These are phyloP conservation scores for Penicillium sp. DNA, from an alignment of 2,329 filamentous ascomycete species.

Conservation along the genomic window DNA sequence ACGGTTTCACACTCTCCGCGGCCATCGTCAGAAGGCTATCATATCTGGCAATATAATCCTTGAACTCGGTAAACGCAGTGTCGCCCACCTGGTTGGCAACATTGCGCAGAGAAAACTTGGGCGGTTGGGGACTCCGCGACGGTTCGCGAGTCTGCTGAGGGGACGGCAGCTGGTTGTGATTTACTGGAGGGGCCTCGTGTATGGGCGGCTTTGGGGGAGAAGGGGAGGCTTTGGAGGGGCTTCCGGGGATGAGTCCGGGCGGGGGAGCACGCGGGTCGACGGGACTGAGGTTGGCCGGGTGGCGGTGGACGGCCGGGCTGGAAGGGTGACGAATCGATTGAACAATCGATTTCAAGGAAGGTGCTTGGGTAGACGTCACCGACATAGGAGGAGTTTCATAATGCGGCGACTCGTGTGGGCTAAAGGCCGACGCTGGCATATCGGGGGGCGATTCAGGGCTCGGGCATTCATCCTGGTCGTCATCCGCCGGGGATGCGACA, in stretches of 20 bases:
- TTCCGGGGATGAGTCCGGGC: constrained; percentile 27
- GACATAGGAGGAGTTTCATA: constrained; percentile 37
- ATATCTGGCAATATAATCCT: constrained; percentile 71
- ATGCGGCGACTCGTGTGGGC: constrained; percentile 7
- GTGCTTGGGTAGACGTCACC: constrained; percentile 21
- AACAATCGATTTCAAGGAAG: constrained; percentile 29
- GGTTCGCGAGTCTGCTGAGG: constrained; percentile 22
- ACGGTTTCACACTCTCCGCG: constrained; percentile 71
- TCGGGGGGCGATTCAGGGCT: constrained; percentile 21
- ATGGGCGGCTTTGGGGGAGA: constrained; percentile 11
- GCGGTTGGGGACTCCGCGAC: constrained; percentile 27
- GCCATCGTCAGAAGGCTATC: constrained; percentile 77
- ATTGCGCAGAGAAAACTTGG: constrained; percentile 41
- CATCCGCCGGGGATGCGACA: constrained; percentile 33
- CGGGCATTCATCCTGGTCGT: constrained; percentile 15
- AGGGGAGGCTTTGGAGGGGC: constrained; percentile 17
- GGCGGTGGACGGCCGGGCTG: constrained; percentile 24
- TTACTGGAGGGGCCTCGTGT: constrained; percentile 9
- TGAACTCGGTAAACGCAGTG: constrained; percentile 72
- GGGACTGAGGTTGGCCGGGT: constrained; percentile 24
- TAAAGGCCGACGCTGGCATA: constrained; percentile 10
- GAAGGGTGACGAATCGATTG: constrained; percentile 33
- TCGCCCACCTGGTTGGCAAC: constrained; percentile 57
- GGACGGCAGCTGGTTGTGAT: constrained; percentile 11
- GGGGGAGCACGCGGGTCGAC: constrained; percentile 30